Evolutionary conservation across 2,329 filamentous ascomycete species (phyloP), one percentile per base, ranked within the genome.

Genomic region (Aspergillus eucalypticola): DNA sequence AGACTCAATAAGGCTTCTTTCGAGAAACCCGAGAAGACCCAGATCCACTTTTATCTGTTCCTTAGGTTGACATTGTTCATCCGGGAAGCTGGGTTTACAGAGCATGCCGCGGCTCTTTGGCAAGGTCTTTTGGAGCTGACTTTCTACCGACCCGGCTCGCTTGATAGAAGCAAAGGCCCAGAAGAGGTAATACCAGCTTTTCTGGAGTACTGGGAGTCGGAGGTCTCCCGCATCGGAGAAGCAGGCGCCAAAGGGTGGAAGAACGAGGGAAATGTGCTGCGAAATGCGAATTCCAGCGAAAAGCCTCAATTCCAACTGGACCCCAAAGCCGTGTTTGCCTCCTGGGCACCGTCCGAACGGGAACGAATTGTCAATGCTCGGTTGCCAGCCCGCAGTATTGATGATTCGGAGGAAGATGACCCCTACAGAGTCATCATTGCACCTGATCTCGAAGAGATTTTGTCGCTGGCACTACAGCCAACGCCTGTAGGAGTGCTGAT

Each of bases 161-260:
- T 76, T 29, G 71, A 57, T 61, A 63, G 44, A 21, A 49, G 58
- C 8, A 50, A 59, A 56, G 17, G 59, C 8, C 5, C 46, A 21
- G 48, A 65, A 19, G 32, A 64, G 53, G 52, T 64, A 62, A 13
- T 76, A 27, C 48, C 66, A n/a, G 64, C 68, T 0, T 90, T 96
- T 62, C 79, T 84, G 51, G 83, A 88, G 2, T 96, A 95, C 64
- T 98, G 95, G 95, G 92, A 96, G 60, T 90, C 87, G 59, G 94
- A 97, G 70, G 82, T 86, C 0, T 81, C 90, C 0, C 85, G 94
- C 5, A 84, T 96, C 56, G 94, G 94, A 8, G 94, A 98, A 67
- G 69, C 76, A 0, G 81, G 80, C 2, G 88, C 91, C 2, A 80
- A 82, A 62, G 92, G 92, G 0, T 97, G 92, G 92, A 70, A 64